Evolutionary conservation across 108 stramenopile species (phyloP).

Genomic region (Stephanodiscus minutulus): DNA sequence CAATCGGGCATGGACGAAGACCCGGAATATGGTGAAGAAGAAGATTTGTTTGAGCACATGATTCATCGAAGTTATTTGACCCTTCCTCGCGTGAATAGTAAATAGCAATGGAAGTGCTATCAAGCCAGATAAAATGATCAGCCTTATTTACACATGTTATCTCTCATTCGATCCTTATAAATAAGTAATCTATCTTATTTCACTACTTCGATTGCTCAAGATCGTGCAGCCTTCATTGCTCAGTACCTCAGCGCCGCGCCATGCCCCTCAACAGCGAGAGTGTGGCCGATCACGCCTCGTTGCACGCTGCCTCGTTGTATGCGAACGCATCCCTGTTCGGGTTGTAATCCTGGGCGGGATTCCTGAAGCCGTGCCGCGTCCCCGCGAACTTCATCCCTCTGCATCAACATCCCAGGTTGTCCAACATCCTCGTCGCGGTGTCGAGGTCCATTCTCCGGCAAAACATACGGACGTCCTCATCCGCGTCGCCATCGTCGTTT

Average conservation of each 20-base stretch:
- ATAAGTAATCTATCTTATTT: no score
- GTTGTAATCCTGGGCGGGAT: slow-evolving; percentile 79
- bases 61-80: slow-evolving; percentile 22
- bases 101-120: slow-evolving; percentile 6
- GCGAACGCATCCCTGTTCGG: slow-evolving; percentile 56
- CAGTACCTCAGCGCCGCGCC: neutral
- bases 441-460: slow-evolving; percentile 43
- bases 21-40: slow-evolving; percentile 12
- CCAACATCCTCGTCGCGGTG: slow-evolving; percentile 38
- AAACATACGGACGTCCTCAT: slow-evolving; percentile 65
- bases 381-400: slow-evolving; percentile 39
- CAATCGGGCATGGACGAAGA: neutral
- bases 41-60: slow-evolving; percentile 29
- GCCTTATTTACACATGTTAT: no score
- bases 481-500: slow-evolving; percentile 45
- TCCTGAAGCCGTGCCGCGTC: slow-evolving; percentile 79
- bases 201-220: no score
- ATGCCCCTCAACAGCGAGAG: slow-evolving; percentile 7
- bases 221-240: no score
- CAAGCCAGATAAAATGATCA: no score
- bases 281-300: slow-evolving; percentile 19
- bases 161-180: no score
- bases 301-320: slow-evolving; percentile 49
- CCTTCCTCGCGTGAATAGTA: neutral
- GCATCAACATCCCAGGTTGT: slow-evolving; percentile 22